Evolutionary conservation across 1,284 basidiomycete genomes (phyloP), one percentile per base, ranked within the genome.

Genomic region (Naganishia sp.): DNA sequence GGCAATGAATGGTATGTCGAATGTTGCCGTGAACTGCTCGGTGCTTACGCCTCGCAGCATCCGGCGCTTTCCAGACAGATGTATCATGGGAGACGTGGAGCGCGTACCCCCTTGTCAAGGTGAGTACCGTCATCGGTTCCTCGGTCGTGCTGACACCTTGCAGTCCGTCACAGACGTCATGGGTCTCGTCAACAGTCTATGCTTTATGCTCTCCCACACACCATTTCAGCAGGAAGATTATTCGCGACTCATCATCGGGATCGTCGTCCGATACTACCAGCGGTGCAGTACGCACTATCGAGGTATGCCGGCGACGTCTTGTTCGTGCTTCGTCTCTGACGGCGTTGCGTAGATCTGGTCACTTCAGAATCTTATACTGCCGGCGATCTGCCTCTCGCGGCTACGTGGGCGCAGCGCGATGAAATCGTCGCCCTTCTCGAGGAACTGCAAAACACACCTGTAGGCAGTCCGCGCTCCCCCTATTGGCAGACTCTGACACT

Each of bases 181-280:
- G 82, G 88, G 91, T 0, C 81, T 99, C 50, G 90, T 96, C 73
- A 94, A 96, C 75, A 94, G 90, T 1, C 82, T 99, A 2, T 97
- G 94, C 74, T 84, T 86, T 9, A 97, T 98, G 93, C 85, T 98
- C 10, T 85, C 88, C 64, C 89, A 88, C 16, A 94, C 92, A n/a
- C 94, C 95, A 0, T 98, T 99, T 81, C 94, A 98, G 74, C 86
- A 89, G 67, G 95, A 98, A 76, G 93, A 88, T 76, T 94, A 97
- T 78, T 88, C 92, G 36, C 86, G 92, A n/a, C 82, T 99, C 45
- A 93, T 99, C 68, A 85, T 99, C 28, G 89, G 90, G n/a, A 90
- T 97, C 49, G 90, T 98, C 57, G 92, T 96, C 44, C 94, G 97
- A 77, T 98, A 94, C 77, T 98, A 98, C 75, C 92, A 96, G 75